Percentiles rank a stretch among this genome's conserved stretches.
phyloP scores from a whole-genome alignment of 2,329 filamentous ascomycete species.

The Microcyclospora tardicrescens region DNA sequence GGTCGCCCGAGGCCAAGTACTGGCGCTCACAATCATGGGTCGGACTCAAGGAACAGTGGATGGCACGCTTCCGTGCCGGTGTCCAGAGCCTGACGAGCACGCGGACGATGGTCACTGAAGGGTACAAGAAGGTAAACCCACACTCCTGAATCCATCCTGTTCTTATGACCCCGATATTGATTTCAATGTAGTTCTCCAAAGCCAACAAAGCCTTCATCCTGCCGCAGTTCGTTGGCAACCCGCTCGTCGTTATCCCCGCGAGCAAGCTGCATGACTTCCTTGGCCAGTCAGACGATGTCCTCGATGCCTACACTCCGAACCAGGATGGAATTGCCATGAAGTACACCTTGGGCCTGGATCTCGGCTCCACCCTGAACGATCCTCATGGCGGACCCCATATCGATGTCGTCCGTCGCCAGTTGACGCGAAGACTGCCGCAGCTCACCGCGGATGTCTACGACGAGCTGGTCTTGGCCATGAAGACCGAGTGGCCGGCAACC shows the following conservation, averaged over 20 bases:
- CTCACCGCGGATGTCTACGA: constrained; percentile 12
- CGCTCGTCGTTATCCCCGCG: constrained; percentile 10
- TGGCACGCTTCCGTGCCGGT: constrained; percentile 6
- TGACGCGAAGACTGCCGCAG: constrained; percentile 11
- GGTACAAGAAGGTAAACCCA: constrained; percentile 7
- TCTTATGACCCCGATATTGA: neutral
- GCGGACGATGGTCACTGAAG: constrained; percentile 6
- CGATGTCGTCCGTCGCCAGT: constrained; percentile 9
- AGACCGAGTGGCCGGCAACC: constrained; percentile 6
- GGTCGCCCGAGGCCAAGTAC: constrained; percentile 5
- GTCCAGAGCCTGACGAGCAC: constrained; percentile 7
- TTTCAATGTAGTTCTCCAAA: constrained; percentile 6
- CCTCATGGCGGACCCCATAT: constrained; percentile 7
- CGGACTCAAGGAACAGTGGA: constrained; percentile 8
- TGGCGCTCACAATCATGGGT: constrained; percentile 7
- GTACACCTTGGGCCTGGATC: constrained; percentile 5
- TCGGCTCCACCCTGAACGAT: neutral
- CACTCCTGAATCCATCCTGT: neutral
- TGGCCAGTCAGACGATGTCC: constrained; percentile 7
- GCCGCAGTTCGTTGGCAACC: constrained; percentile 10
- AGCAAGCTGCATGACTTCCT: constrained; percentile 10
- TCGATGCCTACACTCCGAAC: constrained; percentile 7
- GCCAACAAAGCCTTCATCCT: constrained; percentile 9
- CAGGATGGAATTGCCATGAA: constrained; percentile 6
- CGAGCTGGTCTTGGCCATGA: constrained; percentile 8